phyloP scores from a whole-genome alignment of 768 basidiomycete genomes.

The Pulveroboletus sp. region DNA sequence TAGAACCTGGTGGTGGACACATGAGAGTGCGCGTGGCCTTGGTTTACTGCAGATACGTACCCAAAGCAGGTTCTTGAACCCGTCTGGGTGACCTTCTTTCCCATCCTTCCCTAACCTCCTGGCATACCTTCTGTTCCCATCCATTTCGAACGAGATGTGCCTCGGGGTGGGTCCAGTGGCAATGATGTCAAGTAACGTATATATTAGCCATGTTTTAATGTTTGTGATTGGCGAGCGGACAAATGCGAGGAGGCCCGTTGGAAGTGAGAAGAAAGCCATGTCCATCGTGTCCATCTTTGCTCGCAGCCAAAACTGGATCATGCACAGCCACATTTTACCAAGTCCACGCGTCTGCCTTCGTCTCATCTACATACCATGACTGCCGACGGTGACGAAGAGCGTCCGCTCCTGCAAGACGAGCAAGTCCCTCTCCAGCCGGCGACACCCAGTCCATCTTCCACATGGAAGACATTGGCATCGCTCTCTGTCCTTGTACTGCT shows the following conservation, averaged over 20 bases:
- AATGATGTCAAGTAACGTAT: slow-evolving; percentile 60
- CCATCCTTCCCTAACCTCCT: slow-evolving; percentile 60
- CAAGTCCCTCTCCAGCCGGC: slow-evolving; percentile 5
- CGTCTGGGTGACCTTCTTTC: slow-evolving; percentile 76
- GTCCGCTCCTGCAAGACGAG: slow-evolving; percentile 19
- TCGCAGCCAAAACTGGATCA: not conserved
- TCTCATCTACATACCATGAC: slow-evolving; percentile 1
- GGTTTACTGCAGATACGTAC: slow-evolving; percentile 42
- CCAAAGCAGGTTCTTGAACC: slow-evolving; percentile 72
- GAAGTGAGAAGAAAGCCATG: not conserved
- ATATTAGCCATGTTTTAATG: slow-evolving; percentile 23
- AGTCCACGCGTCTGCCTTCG: too few relatives aligned
- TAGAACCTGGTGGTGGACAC: slow-evolving; percentile 52
- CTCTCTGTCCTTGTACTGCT: slow-evolving; percentile 17
- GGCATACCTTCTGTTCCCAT: slow-evolving; percentile 92
- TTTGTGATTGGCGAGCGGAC: slow-evolving; percentile 9
- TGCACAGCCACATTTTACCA: slow-evolving; percentile 22
- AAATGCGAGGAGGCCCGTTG: slow-evolving; percentile 6
- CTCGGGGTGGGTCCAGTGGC: slow-evolving; percentile 79
- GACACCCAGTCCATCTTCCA: not conserved
- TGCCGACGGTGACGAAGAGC: slow-evolving; percentile 22
- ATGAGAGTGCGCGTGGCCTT: not conserved
- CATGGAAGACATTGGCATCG: slow-evolving; percentile 12
- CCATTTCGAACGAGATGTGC: slow-evolving; percentile 96
- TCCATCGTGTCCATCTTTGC: not conserved